phyloP scores from a whole-genome alignment of 495 filamentous ascomycete genomes.

The Penicillium bialowiezense region DNA sequence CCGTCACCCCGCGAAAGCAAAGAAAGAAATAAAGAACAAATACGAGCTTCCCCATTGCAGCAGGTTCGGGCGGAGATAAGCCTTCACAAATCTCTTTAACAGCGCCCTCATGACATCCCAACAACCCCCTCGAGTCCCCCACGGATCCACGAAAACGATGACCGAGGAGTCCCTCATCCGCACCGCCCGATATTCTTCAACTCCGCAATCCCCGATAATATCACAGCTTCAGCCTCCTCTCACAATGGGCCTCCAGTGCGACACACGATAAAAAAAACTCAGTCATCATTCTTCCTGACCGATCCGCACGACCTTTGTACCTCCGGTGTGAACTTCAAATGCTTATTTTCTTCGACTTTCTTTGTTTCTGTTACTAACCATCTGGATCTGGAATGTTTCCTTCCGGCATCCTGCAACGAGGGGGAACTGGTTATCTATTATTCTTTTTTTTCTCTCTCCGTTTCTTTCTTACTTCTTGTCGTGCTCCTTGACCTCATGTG shows the following conservation, averaged over 20 bases:
- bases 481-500: constrained; percentile 31
- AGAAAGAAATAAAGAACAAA: constrained; percentile 77
- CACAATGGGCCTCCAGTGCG: constrained; percentile 16
- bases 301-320: constrained; percentile 21
- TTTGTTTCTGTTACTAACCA: constrained; percentile 29
- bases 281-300: constrained; percentile 16
- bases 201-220: constrained; percentile 14
- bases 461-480: constrained; percentile 21
- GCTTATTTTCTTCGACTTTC: constrained; percentile 19
- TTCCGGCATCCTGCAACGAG: constrained; percentile 32
- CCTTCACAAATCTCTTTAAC: constrained; percentile 22
- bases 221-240: constrained; percentile 1
- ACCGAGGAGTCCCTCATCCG: constrained; percentile 25
- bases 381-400: constrained; percentile 27
- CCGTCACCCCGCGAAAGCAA: constrained; percentile 87
- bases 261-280: constrained; percentile 15
- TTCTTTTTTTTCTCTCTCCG: constrained; percentile 17
- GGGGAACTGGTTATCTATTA: constrained; percentile 32
- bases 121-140: constrained; percentile 20
- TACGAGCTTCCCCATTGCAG: constrained; percentile 82
- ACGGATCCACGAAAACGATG: constrained; percentile 30
- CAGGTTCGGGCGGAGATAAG: constrained; percentile 97
- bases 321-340: constrained; percentile 18
- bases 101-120: constrained; percentile 21
- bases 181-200: constrained; percentile 14